phyloP scores from a whole-genome alignment of 177 flowering plant genomes.

The Tripterygium wilfordii region DNA sequence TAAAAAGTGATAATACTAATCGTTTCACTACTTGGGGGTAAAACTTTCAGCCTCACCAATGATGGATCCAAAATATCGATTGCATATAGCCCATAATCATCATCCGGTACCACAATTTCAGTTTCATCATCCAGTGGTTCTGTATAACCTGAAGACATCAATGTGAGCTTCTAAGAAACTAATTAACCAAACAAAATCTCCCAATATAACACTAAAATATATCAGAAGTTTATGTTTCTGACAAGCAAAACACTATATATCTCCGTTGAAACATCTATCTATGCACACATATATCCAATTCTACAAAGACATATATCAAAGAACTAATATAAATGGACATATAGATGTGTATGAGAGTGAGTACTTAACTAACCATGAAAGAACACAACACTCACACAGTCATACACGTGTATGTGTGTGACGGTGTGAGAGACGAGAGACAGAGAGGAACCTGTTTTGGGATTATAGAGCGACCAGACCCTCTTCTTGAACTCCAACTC shows the following conservation, averaged over 20 bases:
- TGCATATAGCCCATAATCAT: slow-evolving; percentile 87
- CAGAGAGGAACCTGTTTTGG: slow-evolving; percentile 52
- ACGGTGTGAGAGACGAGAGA: neutral
- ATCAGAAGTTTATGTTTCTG: no score
- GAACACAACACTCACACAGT: neutral
- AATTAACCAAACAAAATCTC: neutral
- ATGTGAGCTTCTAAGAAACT: neutral
- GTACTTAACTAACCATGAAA: no score
- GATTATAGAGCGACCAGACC: slow-evolving; percentile 72
- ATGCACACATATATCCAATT: no score
- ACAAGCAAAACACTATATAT: no score
- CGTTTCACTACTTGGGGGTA: no score
- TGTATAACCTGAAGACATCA: slow-evolving; percentile 56
- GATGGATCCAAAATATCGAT: slow-evolving; percentile 91
- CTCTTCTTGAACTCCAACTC: slow-evolving; percentile 69
- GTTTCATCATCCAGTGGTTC: slow-evolving; percentile 52
- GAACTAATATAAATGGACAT: no score
- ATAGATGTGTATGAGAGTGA: no score
- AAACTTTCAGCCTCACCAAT: slow-evolving; percentile 29
- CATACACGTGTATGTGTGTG: neutral
- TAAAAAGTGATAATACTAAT: no score
- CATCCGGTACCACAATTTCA: slow-evolving; percentile 79
- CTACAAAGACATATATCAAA: no score
- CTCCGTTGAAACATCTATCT: no score
- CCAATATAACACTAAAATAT: no score